These are phyloP conservation scores for Exophiala sideris DNA, from an alignment of 2,329 filamentous ascomycete genomes.

Conservation along the genomic window DNA sequence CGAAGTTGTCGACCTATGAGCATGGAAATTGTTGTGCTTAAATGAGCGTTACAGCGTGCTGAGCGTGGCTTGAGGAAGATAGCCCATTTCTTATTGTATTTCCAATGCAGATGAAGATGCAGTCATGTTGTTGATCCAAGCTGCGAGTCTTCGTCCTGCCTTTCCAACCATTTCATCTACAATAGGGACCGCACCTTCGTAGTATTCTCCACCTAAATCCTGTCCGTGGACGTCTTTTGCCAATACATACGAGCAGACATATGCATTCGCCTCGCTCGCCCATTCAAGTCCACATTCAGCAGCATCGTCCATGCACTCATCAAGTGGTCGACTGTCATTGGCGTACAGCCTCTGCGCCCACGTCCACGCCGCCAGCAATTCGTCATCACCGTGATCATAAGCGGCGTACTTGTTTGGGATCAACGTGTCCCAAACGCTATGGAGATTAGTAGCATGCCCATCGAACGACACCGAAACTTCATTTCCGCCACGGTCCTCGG, in stretches of 20 bases:
- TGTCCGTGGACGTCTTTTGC: slow-evolving; percentile 59
- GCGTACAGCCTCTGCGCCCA: slow-evolving; percentile 58
- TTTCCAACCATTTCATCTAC: slow-evolving; percentile 26
- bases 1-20: neutral
- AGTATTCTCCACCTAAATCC: slow-evolving; percentile 29
- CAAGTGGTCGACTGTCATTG: slow-evolving; percentile 1
- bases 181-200: slow-evolving; percentile 26
- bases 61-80: neutral
- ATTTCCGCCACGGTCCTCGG: slow-evolving; percentile 65
- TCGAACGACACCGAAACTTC: slow-evolving; percentile 63
- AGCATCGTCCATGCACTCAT: slow-evolving; percentile 21
- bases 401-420: slow-evolving; percentile 25
- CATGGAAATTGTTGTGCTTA: neutral
- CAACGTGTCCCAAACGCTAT: slow-evolving; percentile 67
- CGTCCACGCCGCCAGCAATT: slow-evolving; percentile 14
- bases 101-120: neutral
- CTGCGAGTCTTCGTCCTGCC: slow-evolving; percentile 26
- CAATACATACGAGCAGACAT: slow-evolving; percentile 63
- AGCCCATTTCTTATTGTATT: slow-evolving; percentile 1
- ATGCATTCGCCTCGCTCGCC: slow-evolving; percentile 60
- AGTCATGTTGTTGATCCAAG: slow-evolving; percentile 25
- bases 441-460: slow-evolving; percentile 59
- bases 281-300: slow-evolving; percentile 46
- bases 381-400: slow-evolving; percentile 11
- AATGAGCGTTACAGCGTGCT: neutral